These are phyloP conservation scores for Cornus kousa DNA, from an alignment of 148 eudicot species.

Conservation along the genomic window DNA sequence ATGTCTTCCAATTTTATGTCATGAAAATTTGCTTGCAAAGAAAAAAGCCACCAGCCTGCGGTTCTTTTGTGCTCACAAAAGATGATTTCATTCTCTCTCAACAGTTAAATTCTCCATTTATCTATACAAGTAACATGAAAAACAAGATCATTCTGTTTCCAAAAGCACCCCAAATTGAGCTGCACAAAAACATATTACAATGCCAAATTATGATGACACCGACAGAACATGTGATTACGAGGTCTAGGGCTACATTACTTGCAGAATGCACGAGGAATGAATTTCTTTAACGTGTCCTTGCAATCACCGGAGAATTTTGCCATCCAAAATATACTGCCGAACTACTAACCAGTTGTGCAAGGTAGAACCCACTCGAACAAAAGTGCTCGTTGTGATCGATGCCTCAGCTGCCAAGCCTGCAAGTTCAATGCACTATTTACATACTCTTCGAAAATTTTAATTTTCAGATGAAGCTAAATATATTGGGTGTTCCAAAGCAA, in stretches of 20 bases:
- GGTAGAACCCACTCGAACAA: constrained; percentile 54
- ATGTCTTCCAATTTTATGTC: too few relatives aligned
- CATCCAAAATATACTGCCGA: neutral
- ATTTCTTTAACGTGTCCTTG: neutral
- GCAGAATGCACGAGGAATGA: neutral
- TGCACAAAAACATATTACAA: neutral
- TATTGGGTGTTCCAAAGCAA: neutral
- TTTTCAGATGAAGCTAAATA: neutral
- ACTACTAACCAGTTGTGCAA: constrained; percentile 52
- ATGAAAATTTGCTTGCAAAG: too few relatives aligned
- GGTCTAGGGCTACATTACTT: neutral
- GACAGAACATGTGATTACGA: neutral
- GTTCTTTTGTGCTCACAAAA: too few relatives aligned
- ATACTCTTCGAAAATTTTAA: neutral
- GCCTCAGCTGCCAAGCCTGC: constrained; percentile 64
- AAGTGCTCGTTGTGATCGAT: constrained; percentile 42
- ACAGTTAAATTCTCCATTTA: too few relatives aligned
- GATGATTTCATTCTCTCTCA: too few relatives aligned
- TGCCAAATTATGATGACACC: neutral
- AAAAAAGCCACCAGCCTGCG: too few relatives aligned
- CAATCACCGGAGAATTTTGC: neutral
- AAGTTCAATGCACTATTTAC: neutral
- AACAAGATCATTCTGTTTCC: too few relatives aligned
- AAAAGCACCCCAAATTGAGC: too few relatives aligned
- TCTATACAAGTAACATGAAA: too few relatives aligned